Conservation (phyloP, 1,139 yeast species). For the Kazachstania sp. region DNA sequence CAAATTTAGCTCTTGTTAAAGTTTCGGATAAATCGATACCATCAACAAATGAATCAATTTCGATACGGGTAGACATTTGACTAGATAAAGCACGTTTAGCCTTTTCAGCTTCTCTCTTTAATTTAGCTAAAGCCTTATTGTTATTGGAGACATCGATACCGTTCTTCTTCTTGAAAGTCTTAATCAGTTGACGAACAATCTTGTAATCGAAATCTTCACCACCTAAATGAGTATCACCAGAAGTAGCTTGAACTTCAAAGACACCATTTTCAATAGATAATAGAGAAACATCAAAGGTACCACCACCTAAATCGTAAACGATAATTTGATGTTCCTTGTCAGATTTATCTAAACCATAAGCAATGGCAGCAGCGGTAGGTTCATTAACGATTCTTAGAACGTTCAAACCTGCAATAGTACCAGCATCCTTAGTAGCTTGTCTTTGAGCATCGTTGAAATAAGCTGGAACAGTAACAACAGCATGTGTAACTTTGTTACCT, state of each 20-base stretch:
- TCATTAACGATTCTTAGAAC: constrained; percentile 90
- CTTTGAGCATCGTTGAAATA: too few relatives aligned
- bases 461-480: too few relatives aligned
- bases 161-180: constrained; percentile 83
- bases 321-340: constrained; percentile 84
- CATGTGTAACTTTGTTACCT: constrained; percentile 83
- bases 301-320: constrained; percentile 89
- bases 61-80: constrained; percentile 69
- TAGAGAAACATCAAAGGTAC: constrained; percentile 81
- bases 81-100: constrained; percentile 92
- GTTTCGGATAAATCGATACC: constrained; percentile 94
- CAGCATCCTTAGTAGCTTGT: constrained; percentile 83
- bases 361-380: constrained; percentile 96
- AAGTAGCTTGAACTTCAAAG: constrained; percentile 89
- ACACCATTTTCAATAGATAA: constrained; percentile 88
- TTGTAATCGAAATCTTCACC: constrained; percentile 84
- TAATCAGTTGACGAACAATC: constrained; percentile 75
- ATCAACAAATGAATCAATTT: constrained; percentile 89
- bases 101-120: constrained; percentile 94
- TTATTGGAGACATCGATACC: constrained; percentile 65
- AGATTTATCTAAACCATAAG: constrained; percentile 85
- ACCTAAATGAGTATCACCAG: constrained; percentile 96
- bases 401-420: constrained; percentile 86
- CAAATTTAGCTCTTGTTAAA: constrained; percentile 89
- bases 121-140: constrained; percentile 74